Evolutionary conservation across 495 filamentous ascomycete species (phyloP), one percentile per base, ranked within the genome.

Genomic region (Gamarada debralockiae): DNA sequence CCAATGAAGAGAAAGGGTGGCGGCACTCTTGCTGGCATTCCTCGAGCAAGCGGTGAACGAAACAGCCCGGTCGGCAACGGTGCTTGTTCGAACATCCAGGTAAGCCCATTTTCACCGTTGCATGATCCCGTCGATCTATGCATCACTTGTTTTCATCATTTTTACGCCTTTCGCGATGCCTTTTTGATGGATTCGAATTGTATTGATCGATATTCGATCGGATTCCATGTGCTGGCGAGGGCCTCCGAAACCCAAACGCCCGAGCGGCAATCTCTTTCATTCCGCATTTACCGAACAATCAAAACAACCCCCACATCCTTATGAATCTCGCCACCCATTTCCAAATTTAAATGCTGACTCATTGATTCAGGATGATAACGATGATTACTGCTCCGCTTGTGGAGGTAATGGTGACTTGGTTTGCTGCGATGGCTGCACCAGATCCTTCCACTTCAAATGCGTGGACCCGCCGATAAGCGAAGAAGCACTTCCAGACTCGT

Each of bases 401-500:
- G 81, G 84, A 58, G 82, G 83, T 36, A 84, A 80, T 48, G 93
- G 93, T n/a, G 76, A 85, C 47, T 73, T 98, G 22, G 72, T 97
- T 52, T 96, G 92, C 70, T 98, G 93, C 67, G 93, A 97, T 67
- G 86, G 85, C 42, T 98, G 93, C 71, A 76, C 79, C 15, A 81
- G 86, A 40, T 86, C 90, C 0, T 96, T 90, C 68, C 93, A 98
- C 66, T 89, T 90, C 62, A 73, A 73, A 39, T 98, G 93, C 65
- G 73, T 90, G 39, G 83, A 92, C 61, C 91, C 92, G 48, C 86
- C 89, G 4, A 69, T 91, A 56, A 74, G 81, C 43, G 72, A 78
- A 39, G 74, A 80, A 18, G 71, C 75, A 47, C 75, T 81, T 42
- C 83, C 85, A 36, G 78, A 86, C 29, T 84, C 89, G 55, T 97